Conservation (phyloP, 139 green algal species). For the Closterium sp. region DNA sequence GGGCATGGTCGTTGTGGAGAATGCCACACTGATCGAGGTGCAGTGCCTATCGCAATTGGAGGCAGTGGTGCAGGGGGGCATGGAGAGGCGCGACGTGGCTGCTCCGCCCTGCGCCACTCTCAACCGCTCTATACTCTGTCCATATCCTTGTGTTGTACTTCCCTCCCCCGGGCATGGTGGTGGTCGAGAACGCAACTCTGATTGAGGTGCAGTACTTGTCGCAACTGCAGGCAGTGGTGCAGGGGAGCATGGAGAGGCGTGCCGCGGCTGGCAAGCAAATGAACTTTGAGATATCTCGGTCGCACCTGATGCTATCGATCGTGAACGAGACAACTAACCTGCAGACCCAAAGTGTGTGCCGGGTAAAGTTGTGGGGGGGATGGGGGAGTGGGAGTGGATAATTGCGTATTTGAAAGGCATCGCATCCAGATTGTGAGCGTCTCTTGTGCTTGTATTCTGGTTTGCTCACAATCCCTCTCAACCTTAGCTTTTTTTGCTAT, state of each 20-base stretch:
- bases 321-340: conserved; percentile 91
- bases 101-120: no score
- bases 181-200: no score
- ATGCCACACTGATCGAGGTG: conserved; percentile 68
- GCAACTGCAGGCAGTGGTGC: no score
- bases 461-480: no score
- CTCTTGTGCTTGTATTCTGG: no score
- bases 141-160: no score
- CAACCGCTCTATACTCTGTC: no score
- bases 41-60: conserved; percentile 23
- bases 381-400: background rate
- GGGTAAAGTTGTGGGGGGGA: conserved; percentile 43
- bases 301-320: conserved; percentile 92
- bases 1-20: conserved; percentile 88
- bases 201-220: no score
- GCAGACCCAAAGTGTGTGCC: conserved; percentile 84
- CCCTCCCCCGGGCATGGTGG: no score
- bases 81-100: conserved; percentile 37
- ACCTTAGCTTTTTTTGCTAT: no score
- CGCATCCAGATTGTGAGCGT: no score
- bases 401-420: background rate
- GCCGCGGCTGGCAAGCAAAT: conserved; percentile 54
- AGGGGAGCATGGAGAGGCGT: no score
- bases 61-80: conserved; percentile 35
- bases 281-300: conserved; percentile 59